Conservation (phyloP, 192 early-diverging fungal species). For the Backusella australiensis region DNA sequence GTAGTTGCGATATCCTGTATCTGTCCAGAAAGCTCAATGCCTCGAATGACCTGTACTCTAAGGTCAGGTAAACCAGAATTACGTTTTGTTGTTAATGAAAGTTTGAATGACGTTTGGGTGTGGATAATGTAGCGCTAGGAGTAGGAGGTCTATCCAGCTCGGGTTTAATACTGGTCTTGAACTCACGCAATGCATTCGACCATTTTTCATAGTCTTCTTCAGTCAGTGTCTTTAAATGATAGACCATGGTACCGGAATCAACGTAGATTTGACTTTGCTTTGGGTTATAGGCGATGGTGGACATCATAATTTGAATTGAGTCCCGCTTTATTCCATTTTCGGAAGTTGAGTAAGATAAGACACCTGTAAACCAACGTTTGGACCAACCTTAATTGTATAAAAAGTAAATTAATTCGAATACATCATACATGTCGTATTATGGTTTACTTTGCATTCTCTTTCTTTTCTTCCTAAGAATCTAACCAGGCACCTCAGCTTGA, state of each 20-base stretch:
- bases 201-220: conserved; percentile 70
- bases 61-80: neutral
- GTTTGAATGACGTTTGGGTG: neutral
- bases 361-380: conserved; percentile 83
- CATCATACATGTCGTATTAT: too few species aligned
- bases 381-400: conserved; percentile 65
- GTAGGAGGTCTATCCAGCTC: neutral
- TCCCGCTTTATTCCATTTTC: conserved; percentile 69
- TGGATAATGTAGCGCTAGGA: neutral
- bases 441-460: conserved; percentile 56
- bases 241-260: conserved; percentile 79
- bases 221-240: conserved; percentile 80
- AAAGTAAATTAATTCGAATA: too few species aligned
- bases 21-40: neutral
- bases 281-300: conserved; percentile 59
- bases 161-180: neutral
- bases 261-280: conserved; percentile 75
- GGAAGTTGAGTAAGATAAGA: conserved; percentile 75
- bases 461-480: conserved; percentile 58
- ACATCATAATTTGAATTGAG: conserved; percentile 58
- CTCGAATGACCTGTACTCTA: neutral
- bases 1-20: neutral
- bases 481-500: conserved; percentile 41
- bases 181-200: conserved; percentile 36
- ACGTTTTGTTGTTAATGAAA: neutral